Evolutionary conservation across 106 monocot species (phyloP).

Genomic region (Dioscorea dumetorum): DNA sequence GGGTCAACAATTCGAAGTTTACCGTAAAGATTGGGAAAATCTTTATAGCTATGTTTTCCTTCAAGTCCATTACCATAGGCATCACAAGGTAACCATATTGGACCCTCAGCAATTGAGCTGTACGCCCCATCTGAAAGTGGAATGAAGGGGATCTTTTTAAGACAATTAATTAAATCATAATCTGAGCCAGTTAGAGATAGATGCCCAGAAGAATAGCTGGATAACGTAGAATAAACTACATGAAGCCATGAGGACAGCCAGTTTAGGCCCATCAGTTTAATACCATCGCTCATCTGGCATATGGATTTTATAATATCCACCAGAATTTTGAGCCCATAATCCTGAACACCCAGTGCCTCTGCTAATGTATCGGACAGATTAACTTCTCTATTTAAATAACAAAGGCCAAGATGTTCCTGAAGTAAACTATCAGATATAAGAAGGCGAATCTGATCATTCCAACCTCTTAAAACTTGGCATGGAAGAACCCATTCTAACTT

Average conservation of each 20-base stretch:
- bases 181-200: constrained; percentile 25
- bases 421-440: constrained; percentile 69
- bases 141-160: constrained; percentile 67
- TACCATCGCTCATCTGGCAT: constrained; percentile 30
- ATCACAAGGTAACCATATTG: constrained; percentile 97
- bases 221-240: constrained; percentile 34
- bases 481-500: constrained; percentile 62
- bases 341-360: constrained; percentile 63
- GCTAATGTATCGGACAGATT: constrained; percentile 74
- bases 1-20: constrained; percentile 62
- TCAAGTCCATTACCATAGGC: constrained; percentile 28
- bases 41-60: constrained; percentile 24
- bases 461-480: constrained; percentile 76
- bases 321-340: constrained; percentile 77
- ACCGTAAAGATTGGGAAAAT: constrained; percentile 62
- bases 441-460: constrained; percentile 67
- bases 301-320: constrained; percentile 55
- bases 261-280: constrained; percentile 47
- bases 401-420: constrained; percentile 74
- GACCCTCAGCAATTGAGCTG: constrained; percentile 60
- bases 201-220: constrained; percentile 30
- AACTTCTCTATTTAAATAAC: constrained; percentile 74
- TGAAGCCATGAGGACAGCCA: constrained; percentile 80
- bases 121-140: constrained; percentile 85
- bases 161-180: constrained; percentile 42